phyloP scores from a whole-genome alignment of 2,329 filamentous ascomycete species.

The Chrysosporium keratinophilum region DNA sequence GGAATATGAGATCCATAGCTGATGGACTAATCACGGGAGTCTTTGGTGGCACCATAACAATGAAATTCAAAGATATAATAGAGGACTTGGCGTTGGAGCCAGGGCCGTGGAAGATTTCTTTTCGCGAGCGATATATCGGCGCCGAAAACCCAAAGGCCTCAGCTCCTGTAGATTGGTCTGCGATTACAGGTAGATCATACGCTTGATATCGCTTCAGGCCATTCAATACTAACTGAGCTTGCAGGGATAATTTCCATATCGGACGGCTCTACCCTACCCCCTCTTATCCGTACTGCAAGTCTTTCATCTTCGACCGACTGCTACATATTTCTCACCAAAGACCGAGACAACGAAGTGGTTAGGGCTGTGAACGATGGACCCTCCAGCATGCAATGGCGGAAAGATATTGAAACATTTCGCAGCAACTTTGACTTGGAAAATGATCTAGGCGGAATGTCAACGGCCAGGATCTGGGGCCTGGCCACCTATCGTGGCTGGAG shows the following conservation, averaged over 20 bases:
- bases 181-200: constrained; percentile 19
- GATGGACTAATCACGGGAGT: constrained; percentile 2
- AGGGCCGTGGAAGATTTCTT: neutral
- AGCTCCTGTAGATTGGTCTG: constrained; percentile 21
- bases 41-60: neutral
- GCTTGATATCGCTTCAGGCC: neutral
- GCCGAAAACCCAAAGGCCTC: neutral
- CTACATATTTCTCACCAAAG: neutral
- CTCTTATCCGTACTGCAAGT: neutral
- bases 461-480: constrained; percentile 47
- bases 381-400: constrained; percentile 22
- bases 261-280: neutral
- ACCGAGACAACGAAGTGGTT: neutral
- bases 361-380: neutral
- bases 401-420: constrained; percentile 25
- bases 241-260: constrained; percentile 1
- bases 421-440: constrained; percentile 41
- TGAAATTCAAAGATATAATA: neutral
- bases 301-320: neutral
- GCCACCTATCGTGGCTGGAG: constrained; percentile 34
- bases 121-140: neutral
- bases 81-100: neutral
- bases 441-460: constrained; percentile 41
- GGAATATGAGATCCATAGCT: neutral
- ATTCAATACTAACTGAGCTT: neutral